Evolutionary conservation across 768 basidiomycete genomes (phyloP), one percentile per base, ranked within the genome.

Genomic region (Glaciozyma antarctica): DNA sequence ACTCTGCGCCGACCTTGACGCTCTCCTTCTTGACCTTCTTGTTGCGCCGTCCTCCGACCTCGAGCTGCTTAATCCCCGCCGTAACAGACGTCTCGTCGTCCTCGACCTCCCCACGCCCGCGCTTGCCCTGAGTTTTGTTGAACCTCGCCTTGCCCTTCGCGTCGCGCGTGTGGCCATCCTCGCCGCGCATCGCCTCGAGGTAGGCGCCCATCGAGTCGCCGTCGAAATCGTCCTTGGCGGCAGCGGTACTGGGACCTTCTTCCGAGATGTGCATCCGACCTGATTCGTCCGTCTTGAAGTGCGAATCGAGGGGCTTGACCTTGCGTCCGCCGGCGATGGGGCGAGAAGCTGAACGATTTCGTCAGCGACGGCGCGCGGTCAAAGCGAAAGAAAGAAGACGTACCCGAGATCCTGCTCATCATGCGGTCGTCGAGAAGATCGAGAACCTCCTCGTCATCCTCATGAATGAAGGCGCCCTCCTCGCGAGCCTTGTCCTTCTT

Each of bases 101-200:
- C 9, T 79, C 79, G 59, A 85, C 85, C 58, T 87, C 82, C 65
- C 91, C 78, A 64, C 72, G 56, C 9, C 32, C 56, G 1, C 91
- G 85, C 77, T 94, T 92, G 77, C 93, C 98, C 45, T 91, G 97
- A 73, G 94, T 87, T 76, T 95, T 97, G 80, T 95, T 90, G 78
- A 98, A 97, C 77, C 90, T 93, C 75, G 98, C 78, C 61, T 83
- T 84, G 8, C 95, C 95, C 67, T 84, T 85, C 1, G 85, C 80
- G 28, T 90, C 88, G 34, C 93, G 84, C 4, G 83, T 87, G 78
- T 91, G 91, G 26, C 93, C 94, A 76, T 97, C 94, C 28, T 84
- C 85, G 9, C 90, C 91, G 13, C 85, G 85, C 63, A 94, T 74
- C 57, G 81, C 83, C 77, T 95, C 90, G 65, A 81, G 83, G 77